These are phyloP conservation scores for Anthoceros angustus DNA, from an alignment of 225 moss, liverwort and hornwort genomes.

Conservation along the genomic window DNA sequence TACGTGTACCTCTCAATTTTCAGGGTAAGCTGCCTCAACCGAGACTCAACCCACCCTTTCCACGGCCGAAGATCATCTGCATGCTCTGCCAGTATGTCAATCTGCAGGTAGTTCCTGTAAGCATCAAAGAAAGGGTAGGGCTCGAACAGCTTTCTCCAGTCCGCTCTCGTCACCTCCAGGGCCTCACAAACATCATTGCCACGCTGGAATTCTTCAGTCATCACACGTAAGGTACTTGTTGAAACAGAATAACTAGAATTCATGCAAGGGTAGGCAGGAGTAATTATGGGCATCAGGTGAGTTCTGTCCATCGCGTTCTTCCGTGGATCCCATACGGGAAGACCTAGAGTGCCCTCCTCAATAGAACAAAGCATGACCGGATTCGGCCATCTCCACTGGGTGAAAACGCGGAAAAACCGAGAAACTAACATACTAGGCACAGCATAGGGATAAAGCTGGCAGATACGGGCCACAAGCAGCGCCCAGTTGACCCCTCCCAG, in stretches of 20 bases:
- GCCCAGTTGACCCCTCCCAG: constrained; percentile 99
- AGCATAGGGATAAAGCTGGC: constrained; percentile 94
- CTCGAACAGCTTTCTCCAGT: constrained; percentile 72
- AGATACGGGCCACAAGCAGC: constrained; percentile 96
- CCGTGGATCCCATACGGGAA: constrained; percentile 92
- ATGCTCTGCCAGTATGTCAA: constrained; percentile 71
- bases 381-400: constrained; percentile 98
- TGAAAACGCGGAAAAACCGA: constrained; percentile 94
- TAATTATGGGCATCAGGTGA: constrained; percentile 96
- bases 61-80: constrained; percentile 86
- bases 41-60: constrained; percentile 99
- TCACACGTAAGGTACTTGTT: constrained; percentile 79
- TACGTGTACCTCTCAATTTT: constrained; percentile 94
- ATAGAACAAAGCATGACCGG: constrained; percentile 96
- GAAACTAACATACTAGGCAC: constrained; percentile 99
- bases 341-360: constrained; percentile 85
- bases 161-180: constrained; percentile 40
- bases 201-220: constrained; percentile 91
- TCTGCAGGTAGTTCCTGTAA: constrained; percentile 88
- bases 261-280: constrained; percentile 94
- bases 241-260: constrained; percentile 98
- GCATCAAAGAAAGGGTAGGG: constrained; percentile 88
- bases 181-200: constrained; percentile 82
- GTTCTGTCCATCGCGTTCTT: constrained; percentile 82
- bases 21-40: constrained; percentile 68